Evolutionary conservation across 2,329 filamentous ascomycete species (phyloP).

Genomic region (Camillea tinctor): DNA sequence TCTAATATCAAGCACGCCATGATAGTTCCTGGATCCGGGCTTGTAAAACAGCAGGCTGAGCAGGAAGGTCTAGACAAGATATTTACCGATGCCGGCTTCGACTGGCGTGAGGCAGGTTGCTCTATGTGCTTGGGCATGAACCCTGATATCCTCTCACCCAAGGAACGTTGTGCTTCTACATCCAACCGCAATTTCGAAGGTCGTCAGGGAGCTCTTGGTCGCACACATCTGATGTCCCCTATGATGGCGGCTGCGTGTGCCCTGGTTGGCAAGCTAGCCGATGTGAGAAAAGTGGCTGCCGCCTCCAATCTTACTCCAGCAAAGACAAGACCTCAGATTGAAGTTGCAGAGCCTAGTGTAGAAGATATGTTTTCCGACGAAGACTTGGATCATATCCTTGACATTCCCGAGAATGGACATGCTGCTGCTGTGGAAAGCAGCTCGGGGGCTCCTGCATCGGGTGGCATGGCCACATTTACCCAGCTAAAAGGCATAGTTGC

Average conservation of each 20-base stretch:
- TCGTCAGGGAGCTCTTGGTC: conserved; percentile 84
- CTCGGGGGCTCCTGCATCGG: conserved; percentile 46
- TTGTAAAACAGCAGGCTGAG: conserved; percentile 91
- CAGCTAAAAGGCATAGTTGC: conserved; percentile 84
- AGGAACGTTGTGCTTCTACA: conserved; percentile 91
- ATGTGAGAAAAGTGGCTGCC: conserved; percentile 76
- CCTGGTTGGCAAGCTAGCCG: conserved; percentile 85
- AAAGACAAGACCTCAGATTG: conserved; percentile 57
- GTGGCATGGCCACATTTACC: conserved; percentile 80
- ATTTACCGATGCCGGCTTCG: conserved; percentile 88
- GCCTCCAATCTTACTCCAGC: conserved; percentile 34
- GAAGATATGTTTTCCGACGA: conserved; percentile 51
- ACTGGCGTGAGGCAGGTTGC: conserved; percentile 97
- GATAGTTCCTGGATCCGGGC: conserved; percentile 92
- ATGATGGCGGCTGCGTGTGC: conserved; percentile 93
- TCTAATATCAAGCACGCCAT: conserved; percentile 89
- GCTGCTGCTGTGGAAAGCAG: conserved; percentile 63
- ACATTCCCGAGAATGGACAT: conserved; percentile 60
- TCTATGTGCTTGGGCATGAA: conserved; percentile 99
- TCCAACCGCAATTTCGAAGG: conserved; percentile 98
- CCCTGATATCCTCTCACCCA: conserved; percentile 89
- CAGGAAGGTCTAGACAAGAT: conserved; percentile 90
- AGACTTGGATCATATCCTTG: conserved; percentile 47
- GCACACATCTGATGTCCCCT: conserved; percentile 95
- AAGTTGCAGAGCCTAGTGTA: conserved; percentile 56